These are phyloP conservation scores for Thelonectria blattea DNA, from an alignment of 2,329 filamentous ascomycete genomes.

Conservation along the genomic window DNA sequence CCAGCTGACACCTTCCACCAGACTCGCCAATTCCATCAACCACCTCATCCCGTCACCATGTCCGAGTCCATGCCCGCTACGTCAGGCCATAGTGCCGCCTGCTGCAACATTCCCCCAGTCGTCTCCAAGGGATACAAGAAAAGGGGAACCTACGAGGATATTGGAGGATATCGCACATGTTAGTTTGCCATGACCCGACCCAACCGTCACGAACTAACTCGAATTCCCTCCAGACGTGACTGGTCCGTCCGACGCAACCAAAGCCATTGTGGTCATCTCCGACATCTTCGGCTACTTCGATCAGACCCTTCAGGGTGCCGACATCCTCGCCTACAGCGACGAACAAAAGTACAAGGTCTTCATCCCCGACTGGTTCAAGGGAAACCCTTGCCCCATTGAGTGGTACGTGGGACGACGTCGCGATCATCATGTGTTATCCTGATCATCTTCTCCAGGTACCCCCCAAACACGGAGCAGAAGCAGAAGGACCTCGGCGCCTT, in stretches of 20 bases:
- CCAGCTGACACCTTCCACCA: neutral
- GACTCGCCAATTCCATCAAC: neutral
- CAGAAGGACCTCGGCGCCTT: constrained; percentile 63
- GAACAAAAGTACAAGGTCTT: constrained; percentile 79
- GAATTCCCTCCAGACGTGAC: constrained; percentile 51
- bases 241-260: constrained; percentile 54
- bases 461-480: constrained; percentile 69
- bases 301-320: constrained; percentile 73
- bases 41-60: constrained; percentile 42
- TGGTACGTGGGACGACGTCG: constrained; percentile 43
- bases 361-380: constrained; percentile 91
- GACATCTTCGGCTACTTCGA: constrained; percentile 76
- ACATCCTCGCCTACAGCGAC: constrained; percentile 65
- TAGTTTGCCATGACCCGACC: constrained; percentile 20
- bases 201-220: constrained; percentile 7
- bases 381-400: constrained; percentile 65
- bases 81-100: constrained; percentile 61
- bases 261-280: constrained; percentile 67
- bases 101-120: constrained; percentile 65
- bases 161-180: constrained; percentile 62
- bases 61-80: constrained; percentile 55
- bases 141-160: constrained; percentile 62
- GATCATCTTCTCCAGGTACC: constrained; percentile 52
- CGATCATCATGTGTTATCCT: neutral
- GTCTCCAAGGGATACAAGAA: constrained; percentile 59